phyloP scores from a whole-genome alignment of 805 yeast species.

The Candida germanica region DNA sequence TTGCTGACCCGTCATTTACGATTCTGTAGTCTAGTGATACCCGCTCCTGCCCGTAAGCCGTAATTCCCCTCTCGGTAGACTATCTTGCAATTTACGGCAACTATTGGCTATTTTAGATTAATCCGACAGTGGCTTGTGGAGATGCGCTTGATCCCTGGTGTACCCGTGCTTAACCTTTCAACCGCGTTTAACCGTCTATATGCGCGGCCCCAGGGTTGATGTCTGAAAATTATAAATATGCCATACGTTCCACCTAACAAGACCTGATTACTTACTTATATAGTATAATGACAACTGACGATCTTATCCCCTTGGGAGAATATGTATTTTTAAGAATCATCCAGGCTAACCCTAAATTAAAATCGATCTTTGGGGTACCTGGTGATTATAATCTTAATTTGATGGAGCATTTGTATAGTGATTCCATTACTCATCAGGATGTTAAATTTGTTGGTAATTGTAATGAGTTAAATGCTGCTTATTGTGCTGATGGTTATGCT shows the following conservation, averaged over 20 bases:
- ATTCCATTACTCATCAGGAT: slow-evolving; percentile 33
- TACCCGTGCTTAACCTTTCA: slow-evolving; percentile 2
- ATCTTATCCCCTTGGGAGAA: slow-evolving; percentile 58
- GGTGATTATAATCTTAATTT: slow-evolving; percentile 72
- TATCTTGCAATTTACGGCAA: too few relatives aligned
- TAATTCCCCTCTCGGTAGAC: too few relatives aligned
- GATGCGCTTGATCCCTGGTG: too few relatives aligned
- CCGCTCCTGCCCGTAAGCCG: too few relatives aligned
- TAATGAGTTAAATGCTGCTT: slow-evolving; percentile 87
- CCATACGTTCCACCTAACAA: too few relatives aligned
- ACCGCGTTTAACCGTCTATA: slow-evolving; percentile 5
- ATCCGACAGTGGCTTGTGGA: too few relatives aligned
- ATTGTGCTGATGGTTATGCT: slow-evolving; percentile 88
- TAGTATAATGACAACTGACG: slow-evolving; percentile 13
- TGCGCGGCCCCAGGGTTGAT: slow-evolving; percentile 1
- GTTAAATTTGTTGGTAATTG: slow-evolving; percentile 78
- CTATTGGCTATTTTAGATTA: too few relatives aligned
- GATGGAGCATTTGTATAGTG: slow-evolving; percentile 62
- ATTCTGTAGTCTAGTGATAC: too few relatives aligned
- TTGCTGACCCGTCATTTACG: too few relatives aligned
- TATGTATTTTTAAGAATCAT: slow-evolving; percentile 57
- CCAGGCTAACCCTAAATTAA: slow-evolving; percentile 48
- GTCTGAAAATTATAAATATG: slow-evolving; percentile 1
- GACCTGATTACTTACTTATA: too few relatives aligned
- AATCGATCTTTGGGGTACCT: slow-evolving; percentile 71